Percentiles rank a stretch among this genome's conserved stretches.
Evolutionary conservation across 2,329 filamentous ascomycete genomes (phyloP).

Genomic region (Aspergillus fructus): DNA sequence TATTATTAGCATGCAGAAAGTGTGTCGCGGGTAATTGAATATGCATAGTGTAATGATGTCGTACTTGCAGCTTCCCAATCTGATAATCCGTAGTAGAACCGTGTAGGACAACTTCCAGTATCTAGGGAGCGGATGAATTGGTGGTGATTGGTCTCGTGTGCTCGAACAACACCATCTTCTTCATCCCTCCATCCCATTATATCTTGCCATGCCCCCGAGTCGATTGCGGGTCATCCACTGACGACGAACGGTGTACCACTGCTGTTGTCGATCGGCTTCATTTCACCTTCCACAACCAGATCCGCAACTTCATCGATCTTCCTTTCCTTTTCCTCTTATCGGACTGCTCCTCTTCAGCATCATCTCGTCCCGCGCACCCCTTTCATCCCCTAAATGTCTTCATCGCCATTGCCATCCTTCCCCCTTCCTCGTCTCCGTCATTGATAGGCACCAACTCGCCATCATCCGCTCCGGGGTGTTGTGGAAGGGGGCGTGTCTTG

Average conservation of each 20-base stretch:
- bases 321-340: constrained; percentile 6
- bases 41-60: neutral
- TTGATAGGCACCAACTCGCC: constrained; percentile 4
- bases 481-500: constrained; percentile 17
- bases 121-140: neutral
- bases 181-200: neutral
- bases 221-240: neutral
- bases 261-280: constrained; percentile 1
- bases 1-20: neutral
- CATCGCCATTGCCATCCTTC: neutral
- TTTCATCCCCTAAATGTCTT: constrained; percentile 12
- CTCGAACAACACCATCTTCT: neutral
- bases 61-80: neutral
- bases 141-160: neutral
- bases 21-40: neutral
- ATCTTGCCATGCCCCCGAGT: neutral
- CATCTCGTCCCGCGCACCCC: neutral
- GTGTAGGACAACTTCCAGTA: neutral
- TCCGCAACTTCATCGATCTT: constrained; percentile 1
- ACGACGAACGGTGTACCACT: neutral
- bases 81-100: neutral
- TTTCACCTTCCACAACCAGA: neutral
- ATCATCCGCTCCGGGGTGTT: constrained; percentile 5
- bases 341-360: neutral
- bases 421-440: constrained; percentile 4